Evolutionary conservation across 192 early-diverging fungal genomes (phyloP).

Genomic region (Linnemannia elongata): DNA sequence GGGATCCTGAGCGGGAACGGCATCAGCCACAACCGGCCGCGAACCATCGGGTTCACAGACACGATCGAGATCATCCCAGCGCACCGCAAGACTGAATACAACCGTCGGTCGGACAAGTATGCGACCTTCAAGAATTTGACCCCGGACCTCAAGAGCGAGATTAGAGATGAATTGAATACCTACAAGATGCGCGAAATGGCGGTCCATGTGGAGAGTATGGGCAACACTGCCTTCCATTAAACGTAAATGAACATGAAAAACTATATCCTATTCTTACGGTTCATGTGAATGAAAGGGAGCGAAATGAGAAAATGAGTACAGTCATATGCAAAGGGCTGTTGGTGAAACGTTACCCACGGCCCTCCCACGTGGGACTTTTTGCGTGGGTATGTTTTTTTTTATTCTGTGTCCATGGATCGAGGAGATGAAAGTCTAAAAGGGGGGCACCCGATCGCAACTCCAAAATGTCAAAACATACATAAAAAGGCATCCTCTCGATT

Average conservation of each 20-base stretch:
- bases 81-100: conserved; percentile 42
- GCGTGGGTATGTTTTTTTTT: neutral
- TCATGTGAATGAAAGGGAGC: neutral
- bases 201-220: conserved; percentile 55
- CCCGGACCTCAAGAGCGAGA: conserved; percentile 41
- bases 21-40: neutral
- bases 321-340: no score
- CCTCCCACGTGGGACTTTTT: neutral
- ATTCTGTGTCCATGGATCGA: neutral
- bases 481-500: neutral
- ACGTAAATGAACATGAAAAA: neutral
- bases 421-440: neutral
- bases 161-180: conserved; percentile 54
- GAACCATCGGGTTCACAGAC: conserved; percentile 31
- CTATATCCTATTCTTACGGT: neutral
- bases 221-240: conserved; percentile 57
- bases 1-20: neutral
- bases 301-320: neutral
- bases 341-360: neutral
- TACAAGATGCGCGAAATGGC: conserved; percentile 61
- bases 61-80: conserved; percentile 46
- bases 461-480: neutral
- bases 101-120: conserved; percentile 39
- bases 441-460: neutral
- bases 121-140: conserved; percentile 55